Conservation (phyloP, 2,329 filamentous ascomycete genomes). For the Xylaria arbuscula region DNA sequence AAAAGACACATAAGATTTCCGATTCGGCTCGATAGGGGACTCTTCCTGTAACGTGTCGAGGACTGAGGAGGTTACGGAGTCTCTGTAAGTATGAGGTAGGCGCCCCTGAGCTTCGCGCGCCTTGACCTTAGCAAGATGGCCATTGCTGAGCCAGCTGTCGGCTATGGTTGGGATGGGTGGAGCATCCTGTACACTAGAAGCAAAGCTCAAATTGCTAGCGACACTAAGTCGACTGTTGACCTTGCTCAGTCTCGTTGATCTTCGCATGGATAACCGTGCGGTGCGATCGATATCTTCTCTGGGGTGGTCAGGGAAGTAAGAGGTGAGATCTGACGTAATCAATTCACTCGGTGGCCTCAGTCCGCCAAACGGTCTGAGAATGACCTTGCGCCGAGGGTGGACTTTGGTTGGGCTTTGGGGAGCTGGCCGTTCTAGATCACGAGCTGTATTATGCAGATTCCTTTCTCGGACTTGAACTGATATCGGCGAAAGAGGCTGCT, state of each 20-base stretch:
- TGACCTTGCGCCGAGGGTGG: constrained; percentile 61
- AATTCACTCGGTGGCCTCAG: constrained; percentile 94
- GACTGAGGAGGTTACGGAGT: constrained; percentile 89
- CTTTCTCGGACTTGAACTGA: constrained; percentile 77
- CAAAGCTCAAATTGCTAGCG: constrained; percentile 91
- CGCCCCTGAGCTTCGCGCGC: constrained; percentile 58
- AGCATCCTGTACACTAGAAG: constrained; percentile 90
- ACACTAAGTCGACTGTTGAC: constrained; percentile 94
- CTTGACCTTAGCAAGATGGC: constrained; percentile 63
- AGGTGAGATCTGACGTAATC: constrained; percentile 94
- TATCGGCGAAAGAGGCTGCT: constrained; percentile 86
- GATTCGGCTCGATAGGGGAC: constrained; percentile 83
- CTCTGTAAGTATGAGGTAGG: constrained; percentile 74
- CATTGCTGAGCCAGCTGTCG: constrained; percentile 84
- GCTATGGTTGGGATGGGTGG: constrained; percentile 96
- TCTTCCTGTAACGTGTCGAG: constrained; percentile 93
- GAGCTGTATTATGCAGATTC: constrained; percentile 69
- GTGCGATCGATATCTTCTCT: constrained; percentile 96
- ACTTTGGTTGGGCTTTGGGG: constrained; percentile 57
- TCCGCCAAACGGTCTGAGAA: constrained; percentile 86
- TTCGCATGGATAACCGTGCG: constrained; percentile 88
- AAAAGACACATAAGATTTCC: constrained; percentile 95
- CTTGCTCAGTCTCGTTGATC: constrained; percentile 90
- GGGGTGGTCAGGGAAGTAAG: constrained; percentile 96
- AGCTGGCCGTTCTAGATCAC: constrained; percentile 67